phyloP scores from a whole-genome alignment of 169 alveolate genomes.

The Cryptosporidium viatorum region DNA sequence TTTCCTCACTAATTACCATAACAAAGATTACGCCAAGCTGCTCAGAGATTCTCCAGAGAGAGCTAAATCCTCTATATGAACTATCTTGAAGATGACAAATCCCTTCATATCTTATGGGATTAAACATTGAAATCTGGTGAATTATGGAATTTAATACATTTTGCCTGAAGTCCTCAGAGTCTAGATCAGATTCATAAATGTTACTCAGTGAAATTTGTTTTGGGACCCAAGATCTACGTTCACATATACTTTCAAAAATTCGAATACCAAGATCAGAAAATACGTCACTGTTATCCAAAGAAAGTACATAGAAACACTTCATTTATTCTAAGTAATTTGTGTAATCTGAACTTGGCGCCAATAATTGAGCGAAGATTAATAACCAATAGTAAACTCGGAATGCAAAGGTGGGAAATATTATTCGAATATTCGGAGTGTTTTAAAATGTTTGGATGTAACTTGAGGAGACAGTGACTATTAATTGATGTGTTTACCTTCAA shows the following conservation, averaged over 20 bases:
- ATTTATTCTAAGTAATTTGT: neutral
- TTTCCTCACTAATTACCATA: slow-evolving; percentile 4
- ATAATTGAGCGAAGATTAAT: neutral
- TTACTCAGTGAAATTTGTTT: slow-evolving; percentile 8
- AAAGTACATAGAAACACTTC: slow-evolving; percentile 47
- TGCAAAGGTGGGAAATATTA: neutral
- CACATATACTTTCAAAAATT: slow-evolving; percentile 13
- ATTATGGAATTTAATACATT: slow-evolving; percentile 30
- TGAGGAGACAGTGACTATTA: neutral
- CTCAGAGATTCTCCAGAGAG: slow-evolving; percentile 50
- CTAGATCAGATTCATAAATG: slow-evolving; percentile 19
- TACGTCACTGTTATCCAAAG: slow-evolving; percentile 8
- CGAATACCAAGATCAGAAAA: slow-evolving; percentile 37
- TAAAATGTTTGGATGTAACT: neutral
- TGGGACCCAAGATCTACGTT: neutral
- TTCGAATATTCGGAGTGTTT: neutral
- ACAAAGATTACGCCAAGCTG: slow-evolving; percentile 15
- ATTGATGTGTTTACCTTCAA: no score
- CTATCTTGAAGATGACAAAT: slow-evolving; percentile 11
- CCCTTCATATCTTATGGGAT: slow-evolving; percentile 67
- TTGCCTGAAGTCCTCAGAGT: slow-evolving; percentile 55
- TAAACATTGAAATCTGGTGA: slow-evolving; percentile 28
- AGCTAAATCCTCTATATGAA: slow-evolving; percentile 1
- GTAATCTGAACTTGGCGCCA: slow-evolving; percentile 8
- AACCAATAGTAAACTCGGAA: neutral